Conservation (phyloP, 164 flowering plant species). For the Taxillus chinensis region DNA sequence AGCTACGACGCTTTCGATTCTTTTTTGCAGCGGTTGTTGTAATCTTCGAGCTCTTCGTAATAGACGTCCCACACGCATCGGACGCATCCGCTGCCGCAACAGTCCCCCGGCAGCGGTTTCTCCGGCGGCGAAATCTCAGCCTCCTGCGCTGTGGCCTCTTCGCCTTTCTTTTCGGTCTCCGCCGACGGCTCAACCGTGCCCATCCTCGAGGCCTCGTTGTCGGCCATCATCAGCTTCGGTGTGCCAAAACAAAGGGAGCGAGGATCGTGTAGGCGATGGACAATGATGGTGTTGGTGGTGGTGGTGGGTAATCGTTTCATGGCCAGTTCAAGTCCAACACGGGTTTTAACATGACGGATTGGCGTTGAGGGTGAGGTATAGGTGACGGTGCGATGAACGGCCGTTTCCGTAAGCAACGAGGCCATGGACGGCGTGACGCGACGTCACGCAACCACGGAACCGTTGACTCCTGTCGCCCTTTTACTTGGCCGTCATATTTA, state of each 20-base stretch:
- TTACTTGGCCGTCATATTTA: too few species aligned
- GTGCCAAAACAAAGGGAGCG: background rate
- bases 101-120: conserved; percentile 85
- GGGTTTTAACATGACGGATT: background rate
- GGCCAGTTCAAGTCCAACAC: background rate
- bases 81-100: conserved; percentile 94
- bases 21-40: conserved; percentile 28
- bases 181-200: background rate
- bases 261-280: conserved; percentile 1
- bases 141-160: background rate
- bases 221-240: background rate
- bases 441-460: too few species aligned
- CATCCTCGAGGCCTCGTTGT: background rate
- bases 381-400: background rate
- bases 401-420: background rate
- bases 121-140: conserved; percentile 64
- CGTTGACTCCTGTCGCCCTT: too few species aligned
- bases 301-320: background rate
- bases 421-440: background rate
- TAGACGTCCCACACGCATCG: conserved; percentile 94
- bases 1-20: background rate
- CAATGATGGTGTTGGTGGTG: background rate
- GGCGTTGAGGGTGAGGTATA: background rate
- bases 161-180: conserved; percentile 3
- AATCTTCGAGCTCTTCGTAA: conserved; percentile 86